Evolutionary conservation across 2,329 filamentous ascomycete species (phyloP), one percentile per base, ranked within the genome.

Genomic region (Sphaceloma murrayae): DNA sequence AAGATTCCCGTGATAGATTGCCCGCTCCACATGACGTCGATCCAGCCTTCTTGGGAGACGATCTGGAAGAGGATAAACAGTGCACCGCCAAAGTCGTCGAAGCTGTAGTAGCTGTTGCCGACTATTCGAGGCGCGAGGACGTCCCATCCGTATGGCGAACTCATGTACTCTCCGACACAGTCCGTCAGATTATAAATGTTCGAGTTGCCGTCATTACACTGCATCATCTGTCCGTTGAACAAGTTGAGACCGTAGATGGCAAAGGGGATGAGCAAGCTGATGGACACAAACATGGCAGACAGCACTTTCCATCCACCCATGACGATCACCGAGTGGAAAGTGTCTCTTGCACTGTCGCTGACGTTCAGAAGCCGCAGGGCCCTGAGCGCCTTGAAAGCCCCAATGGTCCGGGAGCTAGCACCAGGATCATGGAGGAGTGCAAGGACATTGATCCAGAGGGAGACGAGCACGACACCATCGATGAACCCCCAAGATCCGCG

Each of bases 1-100:
- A 80, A 84, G 22, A 70, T 67, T 2, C 84, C 86, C 1, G 80
- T 88, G 52, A 96, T 91, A 22, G 78, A 77, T 67, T 94, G 84
- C 1, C 80, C 82, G 24, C 77, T 75, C 67, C 84, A 88, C 59
- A 91, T 85, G n/a, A 94, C 86, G 60, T 94, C 87, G 8, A 80
- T 80, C 91, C 93, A 98, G 24, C 91, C 91, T 70, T 98, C 93
- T 62, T 98, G 91, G 43, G 89, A 96, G 31, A 96, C 89, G 63
- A 98, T 95, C 62, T 96, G 88, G 67, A 95, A 98, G 48, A 98
- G 82, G 49, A 94, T 93, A 67, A 96, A 96, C 24, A 98, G 72
- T 0, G 89, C 83, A 44, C 85, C 77, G n/a, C 82, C 85, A 56
- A 98, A 98, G 58, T 93, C 83, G 62, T 98, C 91, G 58, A 98